Evolutionary conservation across 768 basidiomycete species (phyloP), one percentile per base, ranked within the genome.

Genomic region (Pluteus cervinus): DNA sequence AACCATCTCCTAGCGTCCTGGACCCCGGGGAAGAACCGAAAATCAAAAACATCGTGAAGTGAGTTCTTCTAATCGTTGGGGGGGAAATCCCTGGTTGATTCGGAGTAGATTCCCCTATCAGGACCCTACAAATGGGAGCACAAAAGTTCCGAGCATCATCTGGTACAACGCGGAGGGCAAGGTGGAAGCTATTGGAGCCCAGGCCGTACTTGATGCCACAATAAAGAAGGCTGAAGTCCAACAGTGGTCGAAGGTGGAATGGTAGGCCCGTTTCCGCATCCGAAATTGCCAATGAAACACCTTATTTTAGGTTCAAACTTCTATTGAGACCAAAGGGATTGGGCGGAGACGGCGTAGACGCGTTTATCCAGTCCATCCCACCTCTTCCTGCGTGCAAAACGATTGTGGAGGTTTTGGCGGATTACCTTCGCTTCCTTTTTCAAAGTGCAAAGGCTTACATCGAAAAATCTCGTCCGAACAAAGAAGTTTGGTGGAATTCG

Each of bases 401-500:
- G 9, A 55, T 59, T 3, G 21, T 55, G 1, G 49, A 67, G 17
- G 44, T 73, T 22, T 54, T 67, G 8, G 47, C 49, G 0, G 69
- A 72, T 45, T 69, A 70, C 29, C 48, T 71, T 43, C 39, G 24
- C 20, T 71, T 71, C 45, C 51, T 74, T 7, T 62, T 52, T 18
- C 22, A 40, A 1, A 69, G 69, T 37, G 56, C 60, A 4, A 51
- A 48, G 29, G 47, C 41, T 7, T 74, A 63, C 37, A 70, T 74
- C 21, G 47, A 47, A 15, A 64, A 73, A 10, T 53, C 59, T 2
- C 62, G 65, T 31, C 41, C 52, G 0, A 53, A 50, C 35, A 69
- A 71, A 2, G 36, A 16, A 8, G 49, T 48, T 10, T 39, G 71
- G 5, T 73, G 69, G 70, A 51, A 44, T 15, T 60, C 62, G 6